Evolutionary conservation across 176 grass and related monocot genomes (phyloP).

Genomic region (Ampelocalamus luodianensis): DNA sequence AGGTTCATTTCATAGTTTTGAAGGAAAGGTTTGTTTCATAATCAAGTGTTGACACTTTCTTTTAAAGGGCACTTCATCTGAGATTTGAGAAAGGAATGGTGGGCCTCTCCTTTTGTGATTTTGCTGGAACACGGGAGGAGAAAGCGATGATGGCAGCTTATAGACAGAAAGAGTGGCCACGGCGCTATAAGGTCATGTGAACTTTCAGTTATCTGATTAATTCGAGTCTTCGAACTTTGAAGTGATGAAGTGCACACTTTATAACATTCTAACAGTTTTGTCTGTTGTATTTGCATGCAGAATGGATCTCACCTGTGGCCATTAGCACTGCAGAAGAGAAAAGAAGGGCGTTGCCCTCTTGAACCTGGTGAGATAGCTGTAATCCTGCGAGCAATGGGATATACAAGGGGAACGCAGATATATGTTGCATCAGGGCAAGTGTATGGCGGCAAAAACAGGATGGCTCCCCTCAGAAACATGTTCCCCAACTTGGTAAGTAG

Average conservation of each 20-base stretch:
- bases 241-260: background rate
- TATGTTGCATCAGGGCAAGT: constrained; percentile 95
- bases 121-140: constrained; percentile 77
- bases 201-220: background rate
- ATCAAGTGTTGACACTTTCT: background rate
- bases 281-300: constrained; percentile 47
- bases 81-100: constrained; percentile 93
- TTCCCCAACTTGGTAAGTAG: constrained; percentile 84
- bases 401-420: constrained; percentile 86
- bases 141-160: constrained; percentile 90
- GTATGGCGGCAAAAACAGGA: constrained; percentile 88
- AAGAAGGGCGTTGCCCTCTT: constrained; percentile 94
- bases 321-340: constrained; percentile 84
- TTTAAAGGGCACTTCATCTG: constrained; percentile 80
- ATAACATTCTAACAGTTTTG: background rate
- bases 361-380: constrained; percentile 91
- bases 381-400: constrained; percentile 83
- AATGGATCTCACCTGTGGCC: constrained; percentile 97
- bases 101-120: constrained; percentile 81
- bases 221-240: background rate
- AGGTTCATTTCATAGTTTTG: constrained; percentile 11
- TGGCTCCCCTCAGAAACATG: constrained; percentile 96
- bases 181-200: constrained; percentile 76
- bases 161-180: constrained; percentile 95
- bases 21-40: constrained; percentile 6